These are phyloP conservation scores for Solanum chmielewskii DNA, from an alignment of 257 asterid genomes.

Conservation along the genomic window DNA sequence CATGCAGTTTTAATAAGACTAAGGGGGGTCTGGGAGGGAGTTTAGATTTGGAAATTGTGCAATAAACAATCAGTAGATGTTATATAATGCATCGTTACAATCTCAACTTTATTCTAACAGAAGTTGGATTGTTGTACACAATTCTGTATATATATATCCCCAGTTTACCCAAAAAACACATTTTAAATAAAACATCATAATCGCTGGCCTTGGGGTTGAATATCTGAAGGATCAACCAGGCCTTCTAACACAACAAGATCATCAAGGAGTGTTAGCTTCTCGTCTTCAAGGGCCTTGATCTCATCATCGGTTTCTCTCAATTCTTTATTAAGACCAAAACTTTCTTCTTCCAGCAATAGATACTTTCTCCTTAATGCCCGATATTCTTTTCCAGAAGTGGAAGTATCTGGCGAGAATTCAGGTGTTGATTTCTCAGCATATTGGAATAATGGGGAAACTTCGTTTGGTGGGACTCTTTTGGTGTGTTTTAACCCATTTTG, in stretches of 20 bases:
- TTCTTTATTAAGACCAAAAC: conserved; percentile 54
- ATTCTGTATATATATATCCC: neutral
- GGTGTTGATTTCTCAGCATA: conserved; percentile 25
- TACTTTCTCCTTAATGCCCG: conserved; percentile 70
- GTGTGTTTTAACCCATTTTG: conserved; percentile 41
- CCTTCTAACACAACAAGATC: conserved; percentile 93
- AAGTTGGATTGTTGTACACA: neutral
- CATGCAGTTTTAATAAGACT: neutral
- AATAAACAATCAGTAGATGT: neutral
- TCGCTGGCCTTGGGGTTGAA: conserved; percentile 27
- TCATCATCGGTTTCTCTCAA: conserved; percentile 56
- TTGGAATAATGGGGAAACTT: conserved; percentile 16
- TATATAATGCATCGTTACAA: neutral
- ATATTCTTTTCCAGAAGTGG: conserved; percentile 48
- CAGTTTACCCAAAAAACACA: neutral
- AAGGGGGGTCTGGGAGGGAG: neutral
- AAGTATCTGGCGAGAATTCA: conserved; percentile 30
- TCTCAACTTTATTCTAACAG: neutral
- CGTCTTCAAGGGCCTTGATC: conserved; percentile 65
- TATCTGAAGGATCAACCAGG: conserved; percentile 57
- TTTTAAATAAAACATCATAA: neutral
- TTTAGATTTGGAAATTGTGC: neutral
- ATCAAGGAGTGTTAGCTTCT: conserved; percentile 64
- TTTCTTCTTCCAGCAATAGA: conserved; percentile 69
- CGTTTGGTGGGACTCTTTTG: conserved; percentile 21